phyloP scores from a whole-genome alignment of 164 flowering plant species.

The Pachysandra terminalis region DNA sequence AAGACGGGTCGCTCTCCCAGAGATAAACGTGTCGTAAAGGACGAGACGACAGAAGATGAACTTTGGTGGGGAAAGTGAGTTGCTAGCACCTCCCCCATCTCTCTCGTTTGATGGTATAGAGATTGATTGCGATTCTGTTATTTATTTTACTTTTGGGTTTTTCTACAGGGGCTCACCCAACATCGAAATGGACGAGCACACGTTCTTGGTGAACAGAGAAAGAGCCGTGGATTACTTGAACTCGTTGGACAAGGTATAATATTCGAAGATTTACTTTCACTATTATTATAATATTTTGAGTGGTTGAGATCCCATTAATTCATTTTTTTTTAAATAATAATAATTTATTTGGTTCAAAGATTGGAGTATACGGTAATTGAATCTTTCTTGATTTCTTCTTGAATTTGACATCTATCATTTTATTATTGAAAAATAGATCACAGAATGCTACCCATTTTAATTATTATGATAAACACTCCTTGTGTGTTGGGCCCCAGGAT shows the following conservation, averaged over 20 bases:
- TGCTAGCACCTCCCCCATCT: neutral
- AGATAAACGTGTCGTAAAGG: constrained; percentile 90
- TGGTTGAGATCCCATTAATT: no score
- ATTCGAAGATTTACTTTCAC: no score
- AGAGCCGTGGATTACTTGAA: constrained; percentile 96
- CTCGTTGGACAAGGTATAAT: constrained; percentile 87
- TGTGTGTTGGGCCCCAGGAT: neutral
- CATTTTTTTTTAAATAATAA: no score
- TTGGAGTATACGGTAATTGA: neutral
- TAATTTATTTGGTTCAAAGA: no score
- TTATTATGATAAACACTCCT: no score
- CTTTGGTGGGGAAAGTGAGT: constrained; percentile 99
- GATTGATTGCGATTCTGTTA: no score
- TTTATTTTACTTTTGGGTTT: neutral
- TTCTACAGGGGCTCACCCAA: constrained; percentile 86
- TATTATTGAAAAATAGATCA: no score
- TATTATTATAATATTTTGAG: no score
- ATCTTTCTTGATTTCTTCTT: constrained; percentile 14
- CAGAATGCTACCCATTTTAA: no score
- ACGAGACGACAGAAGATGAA: constrained; percentile 72
- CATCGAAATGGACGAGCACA: constrained; percentile 98
- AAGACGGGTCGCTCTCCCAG: constrained; percentile 93
- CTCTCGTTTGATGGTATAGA: neutral
- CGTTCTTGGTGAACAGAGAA: constrained; percentile 92
- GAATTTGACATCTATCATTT: no score